A percentile compares a stretch with the other conserved stretches of the same genome.
phyloP scores from a whole-genome alignment of 1,284 basidiomycete genomes.

The Bondarzewia mesenterica region DNA sequence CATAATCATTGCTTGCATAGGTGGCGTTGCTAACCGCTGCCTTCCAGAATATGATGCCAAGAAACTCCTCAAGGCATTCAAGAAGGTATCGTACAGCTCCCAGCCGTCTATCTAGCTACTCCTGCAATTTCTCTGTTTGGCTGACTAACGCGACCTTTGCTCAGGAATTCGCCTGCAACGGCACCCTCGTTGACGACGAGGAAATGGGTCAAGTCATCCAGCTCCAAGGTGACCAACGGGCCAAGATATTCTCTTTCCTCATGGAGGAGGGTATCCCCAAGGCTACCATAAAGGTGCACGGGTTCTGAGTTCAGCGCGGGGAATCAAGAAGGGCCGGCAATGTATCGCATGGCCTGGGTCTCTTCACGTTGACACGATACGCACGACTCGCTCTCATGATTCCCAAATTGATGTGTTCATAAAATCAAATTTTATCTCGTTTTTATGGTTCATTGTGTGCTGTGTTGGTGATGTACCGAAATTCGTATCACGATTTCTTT shows the following conservation, averaged over 20 bases:
- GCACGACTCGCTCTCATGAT: slow-evolving; percentile 1
- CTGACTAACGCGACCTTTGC: slow-evolving; percentile 5
- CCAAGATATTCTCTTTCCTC: slow-evolving; percentile 86
- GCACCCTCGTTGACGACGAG: slow-evolving; percentile 93
- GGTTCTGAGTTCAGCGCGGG: slow-evolving; percentile 50
- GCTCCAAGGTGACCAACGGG: slow-evolving; percentile 96
- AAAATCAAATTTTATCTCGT: slow-evolving; percentile 2
- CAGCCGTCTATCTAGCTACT: background rate
- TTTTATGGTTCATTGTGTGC: background rate
- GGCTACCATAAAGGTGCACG: slow-evolving; percentile 78
- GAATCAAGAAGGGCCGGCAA: background rate
- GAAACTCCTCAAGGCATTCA: slow-evolving; percentile 98
- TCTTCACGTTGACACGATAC: background rate
- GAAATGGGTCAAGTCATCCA: slow-evolving; percentile 98
- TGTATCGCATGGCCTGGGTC: background rate
- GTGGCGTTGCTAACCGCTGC: slow-evolving; percentile 4
- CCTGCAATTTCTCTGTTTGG: slow-evolving; percentile 1
- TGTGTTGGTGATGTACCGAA: background rate
- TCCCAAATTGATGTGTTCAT: slow-evolving; percentile 4
- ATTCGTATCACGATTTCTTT: background rate
- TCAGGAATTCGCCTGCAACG: slow-evolving; percentile 99
- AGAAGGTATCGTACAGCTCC: slow-evolving; percentile 54
- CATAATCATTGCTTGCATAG: background rate
- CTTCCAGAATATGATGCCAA: slow-evolving; percentile 88
- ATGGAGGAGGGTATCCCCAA: slow-evolving; percentile 69